Evolutionary conservation across 805 yeast genomes (phyloP).

Genomic region (Kluyveromyces siamensis): DNA sequence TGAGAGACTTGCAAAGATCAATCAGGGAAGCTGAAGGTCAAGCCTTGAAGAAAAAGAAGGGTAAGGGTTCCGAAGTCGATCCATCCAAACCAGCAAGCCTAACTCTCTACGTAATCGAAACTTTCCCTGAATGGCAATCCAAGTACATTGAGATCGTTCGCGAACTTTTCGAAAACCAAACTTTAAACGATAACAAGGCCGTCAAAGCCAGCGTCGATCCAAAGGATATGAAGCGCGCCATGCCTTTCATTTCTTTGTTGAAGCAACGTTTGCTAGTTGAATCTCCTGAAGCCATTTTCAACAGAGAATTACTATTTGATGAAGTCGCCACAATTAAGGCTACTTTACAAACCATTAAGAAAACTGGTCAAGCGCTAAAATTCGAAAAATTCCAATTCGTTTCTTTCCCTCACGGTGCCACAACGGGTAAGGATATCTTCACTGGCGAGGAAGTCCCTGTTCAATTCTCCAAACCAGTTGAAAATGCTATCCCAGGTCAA

Average conservation of each 20-base stretch:
- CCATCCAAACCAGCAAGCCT: constrained; percentile 62
- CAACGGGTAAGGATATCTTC: constrained; percentile 52
- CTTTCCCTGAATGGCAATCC: constrained; percentile 92
- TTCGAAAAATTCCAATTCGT: constrained; percentile 53
- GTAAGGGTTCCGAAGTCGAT: constrained; percentile 69
- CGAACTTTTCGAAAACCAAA: constrained; percentile 56
- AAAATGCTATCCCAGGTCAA: constrained; percentile 82
- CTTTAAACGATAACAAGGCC: constrained; percentile 54
- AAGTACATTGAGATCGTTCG: constrained; percentile 74
- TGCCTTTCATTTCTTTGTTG: constrained; percentile 88
- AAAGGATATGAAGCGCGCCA: constrained; percentile 92
- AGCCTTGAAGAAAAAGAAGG: constrained; percentile 80
- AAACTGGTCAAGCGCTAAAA: constrained; percentile 51
- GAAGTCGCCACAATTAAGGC: constrained; percentile 60
- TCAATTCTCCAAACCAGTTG: constrained; percentile 56
- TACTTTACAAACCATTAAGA: constrained; percentile 47
- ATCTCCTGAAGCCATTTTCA: constrained; percentile 70
- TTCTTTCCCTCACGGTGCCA: constrained; percentile 53
- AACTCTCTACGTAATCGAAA: constrained; percentile 61
- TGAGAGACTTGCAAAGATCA: constrained; percentile 67
- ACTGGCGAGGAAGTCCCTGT: constrained; percentile 66
- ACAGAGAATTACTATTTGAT: constrained; percentile 77
- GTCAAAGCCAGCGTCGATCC: constrained; percentile 58
- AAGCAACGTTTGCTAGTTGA: constrained; percentile 70
- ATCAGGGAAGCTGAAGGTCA: constrained; percentile 91